These are phyloP conservation scores for Schizosaccharomyces pombe DNA, from an alignment of 805 yeast species.

Conservation along the genomic window DNA sequence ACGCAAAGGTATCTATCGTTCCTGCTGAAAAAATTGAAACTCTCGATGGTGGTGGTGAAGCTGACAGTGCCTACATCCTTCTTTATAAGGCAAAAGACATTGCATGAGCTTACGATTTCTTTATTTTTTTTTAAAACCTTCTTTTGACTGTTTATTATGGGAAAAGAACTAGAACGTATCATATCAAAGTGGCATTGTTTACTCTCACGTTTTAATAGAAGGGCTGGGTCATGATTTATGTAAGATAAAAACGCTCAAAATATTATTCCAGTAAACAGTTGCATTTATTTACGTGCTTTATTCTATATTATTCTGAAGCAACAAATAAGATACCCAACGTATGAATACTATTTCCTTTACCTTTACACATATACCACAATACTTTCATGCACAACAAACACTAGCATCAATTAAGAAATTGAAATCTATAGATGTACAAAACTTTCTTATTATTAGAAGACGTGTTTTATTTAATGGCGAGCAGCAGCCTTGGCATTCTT, in stretches of 20 bases:
- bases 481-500: constrained; percentile 13
- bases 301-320: too few relatives aligned
- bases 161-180: too few relatives aligned
- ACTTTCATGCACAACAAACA: too few relatives aligned
- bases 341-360: too few relatives aligned
- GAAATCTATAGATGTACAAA: background rate
- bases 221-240: too few relatives aligned
- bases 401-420: background rate
- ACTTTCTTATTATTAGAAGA: background rate
- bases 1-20: constrained; percentile 64
- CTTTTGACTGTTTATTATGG: background rate
- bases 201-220: too few relatives aligned
- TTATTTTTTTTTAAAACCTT: background rate
- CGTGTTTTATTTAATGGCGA: background rate
- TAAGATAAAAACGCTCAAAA: too few relatives aligned
- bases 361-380: too few relatives aligned
- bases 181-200: too few relatives aligned
- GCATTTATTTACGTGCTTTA: too few relatives aligned
- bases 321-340: too few relatives aligned
- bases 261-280: too few relatives aligned
- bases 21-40: constrained; percentile 59
- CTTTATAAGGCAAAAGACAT: constrained; percentile 66
- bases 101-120: constrained; percentile 9
- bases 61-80: constrained; percentile 80
- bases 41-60: constrained; percentile 90